These are phyloP conservation scores for Trichoderma endophyticum DNA, from an alignment of 2,329 filamentous ascomycete genomes.

Conservation along the genomic window DNA sequence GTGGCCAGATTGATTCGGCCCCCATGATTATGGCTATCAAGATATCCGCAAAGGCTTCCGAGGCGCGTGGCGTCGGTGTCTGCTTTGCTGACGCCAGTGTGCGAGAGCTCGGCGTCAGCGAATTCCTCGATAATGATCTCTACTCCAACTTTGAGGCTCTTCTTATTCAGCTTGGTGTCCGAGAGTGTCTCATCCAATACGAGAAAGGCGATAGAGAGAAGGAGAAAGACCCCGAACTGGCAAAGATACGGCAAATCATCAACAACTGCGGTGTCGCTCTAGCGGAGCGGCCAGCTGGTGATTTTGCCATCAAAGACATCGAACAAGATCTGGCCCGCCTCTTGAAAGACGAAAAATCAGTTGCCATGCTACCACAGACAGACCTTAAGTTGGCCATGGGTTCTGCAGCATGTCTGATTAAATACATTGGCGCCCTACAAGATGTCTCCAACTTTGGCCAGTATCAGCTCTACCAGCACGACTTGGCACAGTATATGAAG, in stretches of 20 bases:
- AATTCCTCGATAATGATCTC: constrained; percentile 97
- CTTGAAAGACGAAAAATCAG: constrained; percentile 79
- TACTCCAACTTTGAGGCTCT: constrained; percentile 98
- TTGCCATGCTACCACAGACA: constrained; percentile 77
- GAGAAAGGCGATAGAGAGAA: constrained; percentile 80
- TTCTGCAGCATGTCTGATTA: constrained; percentile 87
- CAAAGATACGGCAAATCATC: constrained; percentile 83
- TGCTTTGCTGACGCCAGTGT: constrained; percentile 98
- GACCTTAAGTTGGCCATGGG: constrained; percentile 96
- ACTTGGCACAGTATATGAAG: constrained; percentile 97
- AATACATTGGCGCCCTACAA: constrained; percentile 85
- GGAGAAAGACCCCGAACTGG: constrained; percentile 81
- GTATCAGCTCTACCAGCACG: constrained; percentile 95
- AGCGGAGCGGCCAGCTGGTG: constrained; percentile 69
- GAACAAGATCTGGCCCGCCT: constrained; percentile 89
- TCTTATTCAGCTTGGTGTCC: constrained; percentile 92
- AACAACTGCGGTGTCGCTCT: constrained; percentile 90
- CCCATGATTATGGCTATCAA: constrained; percentile 96
- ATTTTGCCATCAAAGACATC: constrained; percentile 88
- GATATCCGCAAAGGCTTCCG: constrained; percentile 79
- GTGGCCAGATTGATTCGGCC: constrained; percentile 78
- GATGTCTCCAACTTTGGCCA: constrained; percentile 95
- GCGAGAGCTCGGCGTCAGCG: constrained; percentile 90
- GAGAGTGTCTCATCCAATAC: constrained; percentile 82
- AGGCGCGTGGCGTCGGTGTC: constrained; percentile 84